Conservation (phyloP, 176 grass and related monocot genomes). For the Microstegium vimineum region DNA sequence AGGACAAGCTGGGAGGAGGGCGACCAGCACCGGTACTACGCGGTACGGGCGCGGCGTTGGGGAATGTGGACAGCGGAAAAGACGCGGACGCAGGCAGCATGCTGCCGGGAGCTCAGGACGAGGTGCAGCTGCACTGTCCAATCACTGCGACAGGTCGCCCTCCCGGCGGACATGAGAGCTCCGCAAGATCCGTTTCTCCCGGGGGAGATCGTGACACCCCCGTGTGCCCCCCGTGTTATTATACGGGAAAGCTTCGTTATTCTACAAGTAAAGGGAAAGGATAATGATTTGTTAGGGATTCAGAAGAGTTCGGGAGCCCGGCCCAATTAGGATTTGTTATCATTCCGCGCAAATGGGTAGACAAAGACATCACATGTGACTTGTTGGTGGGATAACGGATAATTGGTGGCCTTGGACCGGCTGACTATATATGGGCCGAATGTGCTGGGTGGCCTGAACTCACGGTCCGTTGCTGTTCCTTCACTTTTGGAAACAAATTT, state of each 20-base stretch:
- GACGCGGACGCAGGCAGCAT: constrained; percentile 12
- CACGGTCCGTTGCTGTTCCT: too few species aligned
- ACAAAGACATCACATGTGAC: too few species aligned
- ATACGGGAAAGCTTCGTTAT: neutral
- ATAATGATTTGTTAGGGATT: neutral
- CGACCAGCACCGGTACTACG: neutral
- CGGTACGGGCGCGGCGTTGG: constrained; percentile 21
- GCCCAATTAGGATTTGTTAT: neutral
- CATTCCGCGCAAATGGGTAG: too few species aligned
- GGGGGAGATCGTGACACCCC: neutral
- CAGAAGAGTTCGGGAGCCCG: neutral
- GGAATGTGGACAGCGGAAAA: constrained; percentile 40
- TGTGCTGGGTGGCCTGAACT: too few species aligned
- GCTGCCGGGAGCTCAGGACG: constrained; percentile 3
- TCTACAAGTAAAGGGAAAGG: neutral
- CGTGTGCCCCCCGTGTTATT: neutral
- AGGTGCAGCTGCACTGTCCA: constrained; percentile 18
- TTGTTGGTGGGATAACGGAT: too few species aligned
- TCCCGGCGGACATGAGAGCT: constrained; percentile 17
- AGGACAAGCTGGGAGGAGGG: constrained; percentile 20
- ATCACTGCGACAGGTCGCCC: neutral
- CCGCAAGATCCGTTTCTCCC: constrained; percentile 15
- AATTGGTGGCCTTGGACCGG: too few species aligned
- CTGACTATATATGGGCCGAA: too few species aligned
- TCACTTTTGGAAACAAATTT: too few species aligned